These are phyloP conservation scores for Xylaria polymorpha DNA, from an alignment of 2,329 filamentous ascomycete genomes.

Conservation along the genomic window DNA sequence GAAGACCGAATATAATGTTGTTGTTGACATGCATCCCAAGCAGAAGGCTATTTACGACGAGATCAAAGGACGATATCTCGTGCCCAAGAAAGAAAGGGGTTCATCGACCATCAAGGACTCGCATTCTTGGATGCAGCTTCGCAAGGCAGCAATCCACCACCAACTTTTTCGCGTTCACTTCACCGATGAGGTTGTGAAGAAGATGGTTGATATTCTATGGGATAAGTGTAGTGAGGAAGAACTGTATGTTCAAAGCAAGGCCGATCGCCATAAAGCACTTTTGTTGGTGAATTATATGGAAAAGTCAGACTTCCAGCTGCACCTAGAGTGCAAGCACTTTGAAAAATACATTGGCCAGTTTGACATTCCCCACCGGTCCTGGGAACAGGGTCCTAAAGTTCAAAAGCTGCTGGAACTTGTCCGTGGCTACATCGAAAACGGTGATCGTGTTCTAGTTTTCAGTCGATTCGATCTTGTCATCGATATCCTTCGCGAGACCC, in stretches of 20 bases:
- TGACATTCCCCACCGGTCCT: constrained; percentile 64
- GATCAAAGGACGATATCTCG: constrained; percentile 71
- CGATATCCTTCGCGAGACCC: constrained; percentile 86
- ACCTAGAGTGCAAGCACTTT: constrained; percentile 73
- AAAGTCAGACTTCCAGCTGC: constrained; percentile 73
- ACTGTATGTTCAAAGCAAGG: constrained; percentile 54
- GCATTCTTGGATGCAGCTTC: constrained; percentile 88
- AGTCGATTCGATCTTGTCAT: constrained; percentile 93
- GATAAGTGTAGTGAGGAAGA: constrained; percentile 71
- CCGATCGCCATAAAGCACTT: constrained; percentile 63
- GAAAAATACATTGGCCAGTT: constrained; percentile 62
- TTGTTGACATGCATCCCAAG: constrained; percentile 79
- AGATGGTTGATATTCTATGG: constrained; percentile 82
- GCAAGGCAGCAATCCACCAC: constrained; percentile 92
- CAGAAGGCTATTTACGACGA: constrained; percentile 80
- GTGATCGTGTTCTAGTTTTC: constrained; percentile 90
- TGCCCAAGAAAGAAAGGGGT: constrained; percentile 69
- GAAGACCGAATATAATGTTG: constrained; percentile 82
- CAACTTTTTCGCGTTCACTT: constrained; percentile 88
- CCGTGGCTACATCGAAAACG: constrained; percentile 76
- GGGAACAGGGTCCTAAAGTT: constrained; percentile 83
- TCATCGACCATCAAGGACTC: constrained; percentile 64
- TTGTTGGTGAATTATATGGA: constrained; percentile 66
- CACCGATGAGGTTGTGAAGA: constrained; percentile 75
- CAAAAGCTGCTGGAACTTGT: constrained; percentile 81